Conservation (phyloP, 495 filamentous ascomycete genomes). For the Jackrogersella multiformis region DNA sequence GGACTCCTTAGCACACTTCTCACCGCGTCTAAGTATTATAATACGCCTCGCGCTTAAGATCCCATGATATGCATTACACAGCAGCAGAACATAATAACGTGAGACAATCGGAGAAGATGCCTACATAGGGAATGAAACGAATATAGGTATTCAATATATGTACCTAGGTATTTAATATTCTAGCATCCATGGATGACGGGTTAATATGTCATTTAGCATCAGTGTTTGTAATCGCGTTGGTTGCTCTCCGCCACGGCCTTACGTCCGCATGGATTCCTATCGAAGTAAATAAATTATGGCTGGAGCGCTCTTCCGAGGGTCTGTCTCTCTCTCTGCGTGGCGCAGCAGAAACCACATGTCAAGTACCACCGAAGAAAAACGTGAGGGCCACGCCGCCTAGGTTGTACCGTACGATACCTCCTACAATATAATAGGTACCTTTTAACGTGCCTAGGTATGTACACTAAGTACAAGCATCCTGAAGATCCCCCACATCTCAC, state of each 20-base stretch:
- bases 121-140: not conserved
- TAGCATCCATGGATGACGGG: too few relatives aligned
- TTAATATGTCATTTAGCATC: not conserved
- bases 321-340: conserved; percentile 11
- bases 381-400: conserved; percentile 19
- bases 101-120: not conserved
- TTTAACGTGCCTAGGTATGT: too few relatives aligned
- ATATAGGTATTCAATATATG: too few relatives aligned
- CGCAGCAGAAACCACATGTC: conserved; percentile 26
- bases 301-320: not conserved
- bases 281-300: too few relatives aligned
- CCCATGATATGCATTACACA: conserved; percentile 3
- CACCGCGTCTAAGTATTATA: not conserved
- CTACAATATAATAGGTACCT: not conserved
- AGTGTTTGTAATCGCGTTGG: conserved; percentile 13
- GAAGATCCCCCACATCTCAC: conserved; percentile 31
- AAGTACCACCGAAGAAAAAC: conserved; percentile 12
- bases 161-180: too few relatives aligned
- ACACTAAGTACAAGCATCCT: conserved; percentile 2
- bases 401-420: conserved; percentile 6
- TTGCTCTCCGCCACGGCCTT: conserved; percentile 30
- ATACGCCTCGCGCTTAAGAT: conserved; percentile 15
- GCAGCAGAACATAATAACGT: not conserved
- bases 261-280: conserved; percentile 9
- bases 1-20: conserved; percentile 16